Conservation (phyloP, 2,329 filamentous ascomycete genomes). For the Tolypocladium tundrense region DNA sequence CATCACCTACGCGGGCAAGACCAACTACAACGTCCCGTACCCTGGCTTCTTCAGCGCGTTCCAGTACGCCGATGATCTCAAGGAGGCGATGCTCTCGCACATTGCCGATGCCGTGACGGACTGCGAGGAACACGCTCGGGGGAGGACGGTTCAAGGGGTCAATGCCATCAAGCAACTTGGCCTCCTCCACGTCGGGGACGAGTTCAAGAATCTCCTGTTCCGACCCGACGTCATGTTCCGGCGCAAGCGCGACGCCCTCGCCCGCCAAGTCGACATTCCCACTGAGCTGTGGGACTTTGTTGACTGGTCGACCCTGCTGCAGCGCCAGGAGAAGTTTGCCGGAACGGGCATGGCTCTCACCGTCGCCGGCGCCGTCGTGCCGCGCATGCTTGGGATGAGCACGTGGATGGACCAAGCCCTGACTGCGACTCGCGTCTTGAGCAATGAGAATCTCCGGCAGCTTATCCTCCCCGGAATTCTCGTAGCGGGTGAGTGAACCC, state of each 20-base stretch:
- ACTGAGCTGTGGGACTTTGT: slow-evolving; percentile 92
- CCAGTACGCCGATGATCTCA: slow-evolving; percentile 87
- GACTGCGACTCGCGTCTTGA: slow-evolving; percentile 69
- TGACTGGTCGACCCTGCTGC: slow-evolving; percentile 71
- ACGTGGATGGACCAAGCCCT: slow-evolving; percentile 85
- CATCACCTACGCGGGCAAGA: slow-evolving; percentile 66
- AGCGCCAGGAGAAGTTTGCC: slow-evolving; percentile 88
- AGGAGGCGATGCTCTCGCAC: slow-evolving; percentile 81
- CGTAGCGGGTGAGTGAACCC: slow-evolving; percentile 56
- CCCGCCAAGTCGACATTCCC: slow-evolving; percentile 75
- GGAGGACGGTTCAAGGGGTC: slow-evolving; percentile 68
- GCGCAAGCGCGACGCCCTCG: slow-evolving; percentile 68
- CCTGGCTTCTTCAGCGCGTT: slow-evolving; percentile 78
- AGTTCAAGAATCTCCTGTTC: slow-evolving; percentile 80
- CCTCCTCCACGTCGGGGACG: slow-evolving; percentile 76
- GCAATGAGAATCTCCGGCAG: slow-evolving; percentile 69
- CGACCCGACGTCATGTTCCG: slow-evolving; percentile 90
- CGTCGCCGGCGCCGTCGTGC: slow-evolving; percentile 74
- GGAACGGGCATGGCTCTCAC: slow-evolving; percentile 93
- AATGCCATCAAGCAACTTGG: slow-evolving; percentile 82
- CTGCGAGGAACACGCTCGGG: slow-evolving; percentile 81
- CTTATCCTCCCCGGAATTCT: slow-evolving; percentile 74
- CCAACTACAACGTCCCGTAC: slow-evolving; percentile 73
- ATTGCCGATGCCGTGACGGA: slow-evolving; percentile 67
- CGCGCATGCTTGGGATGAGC: slow-evolving; percentile 69